Conservation (phyloP, 495 filamentous ascomycete species). For the Diplogelasinospora grovesii region DNA sequence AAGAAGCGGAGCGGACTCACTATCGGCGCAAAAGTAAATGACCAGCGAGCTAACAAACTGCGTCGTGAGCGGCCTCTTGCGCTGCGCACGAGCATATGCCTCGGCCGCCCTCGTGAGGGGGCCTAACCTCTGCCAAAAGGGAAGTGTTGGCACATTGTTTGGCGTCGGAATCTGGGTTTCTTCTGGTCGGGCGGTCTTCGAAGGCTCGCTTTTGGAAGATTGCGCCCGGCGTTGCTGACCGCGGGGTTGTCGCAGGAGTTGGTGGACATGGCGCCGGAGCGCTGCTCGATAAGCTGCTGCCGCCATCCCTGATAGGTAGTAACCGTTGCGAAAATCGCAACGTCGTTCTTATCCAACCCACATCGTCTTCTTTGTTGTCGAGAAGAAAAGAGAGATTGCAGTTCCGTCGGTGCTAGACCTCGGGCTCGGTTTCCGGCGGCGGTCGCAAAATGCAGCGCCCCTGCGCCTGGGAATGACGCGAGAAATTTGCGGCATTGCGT, state of each 20-base stretch:
- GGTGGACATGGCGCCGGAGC: conserved; percentile 18
- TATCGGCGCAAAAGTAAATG: conserved; percentile 73
- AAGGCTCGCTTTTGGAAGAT: conserved; percentile 16
- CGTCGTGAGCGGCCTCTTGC: conserved; percentile 63
- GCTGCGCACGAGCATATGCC: conserved; percentile 66
- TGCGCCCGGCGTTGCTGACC: conserved; percentile 20
- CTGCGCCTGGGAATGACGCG: too few relatives aligned
- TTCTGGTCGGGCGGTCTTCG: conserved; percentile 17
- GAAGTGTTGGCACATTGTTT: conserved; percentile 38
- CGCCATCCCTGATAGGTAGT: conserved; percentile 18
- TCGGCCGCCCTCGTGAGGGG: conserved; percentile 55
- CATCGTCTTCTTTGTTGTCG: too few relatives aligned
- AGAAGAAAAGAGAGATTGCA: too few relatives aligned
- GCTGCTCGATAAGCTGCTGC: conserved; percentile 8
- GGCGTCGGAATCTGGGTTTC: conserved; percentile 35
- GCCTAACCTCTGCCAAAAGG: conserved; percentile 48
- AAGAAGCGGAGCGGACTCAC: conserved; percentile 11
- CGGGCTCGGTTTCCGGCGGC: too few relatives aligned
- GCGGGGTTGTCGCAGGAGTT: conserved; percentile 8
- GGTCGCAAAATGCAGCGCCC: too few relatives aligned
- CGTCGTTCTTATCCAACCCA: too few relatives aligned
- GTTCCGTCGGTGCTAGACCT: too few relatives aligned
- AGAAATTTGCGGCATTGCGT: too few relatives aligned
- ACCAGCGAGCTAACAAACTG: conserved; percentile 69
- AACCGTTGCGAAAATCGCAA: too few relatives aligned